A percentile compares a stretch with the other conserved stretches of the same genome.
Evolutionary conservation across 495 filamentous ascomycete species (phyloP).

Genomic region (Neurospora sp.): DNA sequence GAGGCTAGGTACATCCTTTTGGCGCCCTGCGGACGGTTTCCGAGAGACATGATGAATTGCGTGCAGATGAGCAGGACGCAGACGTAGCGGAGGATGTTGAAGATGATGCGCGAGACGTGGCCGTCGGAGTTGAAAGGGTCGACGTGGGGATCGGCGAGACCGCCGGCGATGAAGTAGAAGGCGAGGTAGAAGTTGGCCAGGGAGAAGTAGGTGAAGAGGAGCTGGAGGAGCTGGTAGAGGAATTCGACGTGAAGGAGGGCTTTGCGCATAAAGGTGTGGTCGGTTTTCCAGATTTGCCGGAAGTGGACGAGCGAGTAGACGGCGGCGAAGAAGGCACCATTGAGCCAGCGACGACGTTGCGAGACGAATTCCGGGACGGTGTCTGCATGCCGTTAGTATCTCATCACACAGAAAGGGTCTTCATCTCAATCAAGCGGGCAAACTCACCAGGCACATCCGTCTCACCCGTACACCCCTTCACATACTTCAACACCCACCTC

Average conservation of each 20-base stretch:
- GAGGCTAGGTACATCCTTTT: slow-evolving; percentile 81
- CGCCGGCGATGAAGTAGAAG: slow-evolving; percentile 97
- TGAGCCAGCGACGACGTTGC: slow-evolving; percentile 91
- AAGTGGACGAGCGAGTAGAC: slow-evolving; percentile 97
- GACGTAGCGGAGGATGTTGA: slow-evolving; percentile 73
- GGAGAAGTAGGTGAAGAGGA: slow-evolving; percentile 95
- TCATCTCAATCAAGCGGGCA: background rate
- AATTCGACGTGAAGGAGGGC: slow-evolving; percentile 92
- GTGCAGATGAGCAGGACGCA: slow-evolving; percentile 81
- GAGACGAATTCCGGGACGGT: slow-evolving; percentile 89
- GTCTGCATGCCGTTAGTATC: slow-evolving; percentile 33
- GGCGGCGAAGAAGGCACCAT: slow-evolving; percentile 97
- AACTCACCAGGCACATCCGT: slow-evolving; percentile 88
- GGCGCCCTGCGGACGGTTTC: slow-evolving; percentile 93
- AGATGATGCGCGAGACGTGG: slow-evolving; percentile 68
- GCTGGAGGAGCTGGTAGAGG: slow-evolving; percentile 81
- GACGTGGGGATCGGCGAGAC: slow-evolving; percentile 66
- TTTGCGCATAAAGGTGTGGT: slow-evolving; percentile 84
- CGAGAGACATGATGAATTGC: slow-evolving; percentile 97
- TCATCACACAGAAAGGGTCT: background rate
- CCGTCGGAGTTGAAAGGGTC: slow-evolving; percentile 79
- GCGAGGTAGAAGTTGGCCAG: slow-evolving; percentile 98
- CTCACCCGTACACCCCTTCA: slow-evolving; percentile 89
- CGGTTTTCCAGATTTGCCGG: slow-evolving; percentile 84
- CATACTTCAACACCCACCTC: slow-evolving; percentile 95